These are phyloP conservation scores for Aspergillus sp. DNA, from an alignment of 2,329 filamentous ascomycete genomes.

Conservation along the genomic window DNA sequence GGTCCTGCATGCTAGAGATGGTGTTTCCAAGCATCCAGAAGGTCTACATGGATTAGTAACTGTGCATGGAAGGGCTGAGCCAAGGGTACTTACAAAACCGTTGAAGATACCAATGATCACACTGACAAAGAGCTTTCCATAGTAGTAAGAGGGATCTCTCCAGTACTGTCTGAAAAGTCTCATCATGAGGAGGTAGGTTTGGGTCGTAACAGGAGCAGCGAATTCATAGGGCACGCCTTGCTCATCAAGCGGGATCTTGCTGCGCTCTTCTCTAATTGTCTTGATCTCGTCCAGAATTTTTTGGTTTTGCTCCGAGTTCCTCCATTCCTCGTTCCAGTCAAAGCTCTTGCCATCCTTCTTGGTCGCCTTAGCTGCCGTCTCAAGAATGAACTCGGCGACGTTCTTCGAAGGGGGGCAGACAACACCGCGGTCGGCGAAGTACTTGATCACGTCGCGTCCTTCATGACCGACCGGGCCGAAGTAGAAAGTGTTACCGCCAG, in stretches of 20 bases:
- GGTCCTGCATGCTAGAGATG: conserved; percentile 70
- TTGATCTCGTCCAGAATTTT: conserved; percentile 66
- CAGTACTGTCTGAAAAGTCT: conserved; percentile 73
- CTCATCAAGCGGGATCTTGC: conserved; percentile 49
- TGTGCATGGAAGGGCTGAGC: background rate
- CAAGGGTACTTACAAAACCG: conserved; percentile 54
- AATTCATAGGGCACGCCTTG: conserved; percentile 56
- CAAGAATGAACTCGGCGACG: conserved; percentile 66
- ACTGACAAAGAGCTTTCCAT: conserved; percentile 72
- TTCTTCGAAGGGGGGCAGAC: conserved; percentile 67
- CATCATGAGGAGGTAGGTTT: conserved; percentile 67
- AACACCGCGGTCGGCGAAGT: conserved; percentile 67
- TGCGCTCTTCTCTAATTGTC: conserved; percentile 60
- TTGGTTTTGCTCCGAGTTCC: conserved; percentile 62
- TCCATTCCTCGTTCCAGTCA: conserved; percentile 77
- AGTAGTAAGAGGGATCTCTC: conserved; percentile 74
- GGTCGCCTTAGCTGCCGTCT: conserved; percentile 62
- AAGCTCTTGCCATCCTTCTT: conserved; percentile 58
- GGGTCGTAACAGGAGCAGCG: conserved; percentile 63
- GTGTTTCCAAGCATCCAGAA: conserved; percentile 70
- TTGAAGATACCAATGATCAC: conserved; percentile 76
- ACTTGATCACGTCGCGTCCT: conserved; percentile 64
- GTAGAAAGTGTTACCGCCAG: conserved; percentile 70
- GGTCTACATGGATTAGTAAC: conserved; percentile 44
- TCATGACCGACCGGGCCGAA: conserved; percentile 72